A percentile compares a stretch with the other conserved stretches of the same genome.
These are phyloP conservation scores for Huntiella savannae DNA, from an alignment of 2,329 filamentous ascomycete species.

Conservation along the genomic window DNA sequence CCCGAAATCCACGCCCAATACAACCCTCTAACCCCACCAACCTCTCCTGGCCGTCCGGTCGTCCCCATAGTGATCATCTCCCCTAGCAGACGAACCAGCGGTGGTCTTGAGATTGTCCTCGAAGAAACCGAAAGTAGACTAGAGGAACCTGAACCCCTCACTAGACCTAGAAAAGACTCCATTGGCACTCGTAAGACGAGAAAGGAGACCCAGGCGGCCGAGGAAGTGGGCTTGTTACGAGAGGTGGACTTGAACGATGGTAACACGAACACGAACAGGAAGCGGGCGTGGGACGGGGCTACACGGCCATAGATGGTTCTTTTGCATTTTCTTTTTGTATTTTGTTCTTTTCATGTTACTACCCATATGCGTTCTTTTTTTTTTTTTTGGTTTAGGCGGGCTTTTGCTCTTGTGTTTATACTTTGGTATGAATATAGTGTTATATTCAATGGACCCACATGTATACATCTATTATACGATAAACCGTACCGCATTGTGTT, in stretches of 20 bases:
- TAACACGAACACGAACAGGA: background rate
- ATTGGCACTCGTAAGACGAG: background rate
- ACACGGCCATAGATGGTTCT: too few species aligned
- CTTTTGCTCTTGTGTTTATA: too few species aligned
- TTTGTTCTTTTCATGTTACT: too few species aligned
- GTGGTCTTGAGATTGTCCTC: slow-evolving; percentile 7
- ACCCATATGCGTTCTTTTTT: too few species aligned
- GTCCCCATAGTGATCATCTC: background rate
- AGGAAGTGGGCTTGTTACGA: slow-evolving; percentile 1
- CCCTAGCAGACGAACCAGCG: background rate
- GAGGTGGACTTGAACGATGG: slow-evolving; percentile 2
- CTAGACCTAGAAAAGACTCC: background rate
- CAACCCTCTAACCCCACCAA: background rate
- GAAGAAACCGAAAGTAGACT: slow-evolving; percentile 8
- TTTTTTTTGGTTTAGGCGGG: too few species aligned
- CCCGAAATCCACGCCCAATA: background rate
- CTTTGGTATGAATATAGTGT: too few species aligned
- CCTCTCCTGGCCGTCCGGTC: background rate
- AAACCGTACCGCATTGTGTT: too few species aligned
- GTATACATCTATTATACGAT: too few species aligned
- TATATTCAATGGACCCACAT: too few species aligned
- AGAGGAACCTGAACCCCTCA: background rate
- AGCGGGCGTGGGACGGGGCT: background rate
- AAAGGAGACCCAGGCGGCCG: background rate
- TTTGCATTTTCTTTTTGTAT: too few species aligned